phyloP scores from a whole-genome alignment of 1,284 basidiomycete species.

The Boletus sp. region DNA sequence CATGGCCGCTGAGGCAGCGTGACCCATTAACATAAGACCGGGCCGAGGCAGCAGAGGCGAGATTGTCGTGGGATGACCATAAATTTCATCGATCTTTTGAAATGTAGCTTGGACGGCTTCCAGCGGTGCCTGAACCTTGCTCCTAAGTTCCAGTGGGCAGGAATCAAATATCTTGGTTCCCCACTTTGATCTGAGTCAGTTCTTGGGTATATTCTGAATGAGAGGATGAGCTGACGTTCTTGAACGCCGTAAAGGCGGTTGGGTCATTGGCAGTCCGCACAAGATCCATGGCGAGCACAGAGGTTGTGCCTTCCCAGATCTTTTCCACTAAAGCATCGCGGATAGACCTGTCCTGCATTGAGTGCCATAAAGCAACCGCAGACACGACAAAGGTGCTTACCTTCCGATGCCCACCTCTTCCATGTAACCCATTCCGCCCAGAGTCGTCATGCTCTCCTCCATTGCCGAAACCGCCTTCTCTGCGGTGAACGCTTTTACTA shows the following conservation, averaged over 20 bases:
- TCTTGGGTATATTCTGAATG: neutral
- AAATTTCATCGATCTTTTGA: conserved; percentile 20
- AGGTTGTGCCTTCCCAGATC: conserved; percentile 79
- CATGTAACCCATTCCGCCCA: conserved; percentile 83
- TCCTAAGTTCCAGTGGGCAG: conserved; percentile 34
- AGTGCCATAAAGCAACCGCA: neutral
- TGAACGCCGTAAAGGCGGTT: conserved; percentile 36
- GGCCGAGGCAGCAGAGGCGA: conserved; percentile 50
- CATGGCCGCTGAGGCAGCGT: conserved; percentile 46
- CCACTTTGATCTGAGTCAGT: conserved; percentile 45
- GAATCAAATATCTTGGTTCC: conserved; percentile 41
- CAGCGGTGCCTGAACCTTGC: conserved; percentile 29
- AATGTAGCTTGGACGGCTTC: conserved; percentile 37
- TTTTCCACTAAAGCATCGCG: conserved; percentile 71
- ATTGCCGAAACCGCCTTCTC: conserved; percentile 61
- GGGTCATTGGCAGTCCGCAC: conserved; percentile 48
- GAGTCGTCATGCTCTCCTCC: conserved; percentile 69
- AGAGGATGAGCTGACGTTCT: conserved; percentile 29
- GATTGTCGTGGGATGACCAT: conserved; percentile 21
- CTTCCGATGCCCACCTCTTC: conserved; percentile 68
- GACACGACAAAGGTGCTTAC: conserved; percentile 30
- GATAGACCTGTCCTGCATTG: conserved; percentile 38
- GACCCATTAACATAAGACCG: conserved; percentile 53
- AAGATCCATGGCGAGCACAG: conserved; percentile 67
- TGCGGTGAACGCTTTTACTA: conserved; percentile 68